phyloP scores from a whole-genome alignment of 2,329 filamentous ascomycete genomes.

The Xylaria sp. region DNA sequence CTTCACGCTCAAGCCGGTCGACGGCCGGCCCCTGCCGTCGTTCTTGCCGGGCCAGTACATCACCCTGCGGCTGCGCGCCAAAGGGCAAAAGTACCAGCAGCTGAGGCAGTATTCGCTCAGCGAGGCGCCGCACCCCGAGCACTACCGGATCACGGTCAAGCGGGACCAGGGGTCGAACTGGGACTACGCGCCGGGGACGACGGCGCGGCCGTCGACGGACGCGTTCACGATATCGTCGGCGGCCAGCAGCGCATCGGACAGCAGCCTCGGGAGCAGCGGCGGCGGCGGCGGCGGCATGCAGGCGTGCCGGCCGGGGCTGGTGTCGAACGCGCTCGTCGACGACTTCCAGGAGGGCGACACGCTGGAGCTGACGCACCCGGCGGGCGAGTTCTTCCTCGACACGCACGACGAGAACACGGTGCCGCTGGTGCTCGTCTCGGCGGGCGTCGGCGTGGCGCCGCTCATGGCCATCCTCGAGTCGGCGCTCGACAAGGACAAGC shows the following conservation, averaged over 20 bases:
- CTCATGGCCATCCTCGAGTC: constrained; percentile 64
- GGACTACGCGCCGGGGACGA: constrained; percentile 26
- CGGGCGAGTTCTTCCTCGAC: constrained; percentile 63
- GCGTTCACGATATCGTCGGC: constrained; percentile 34
- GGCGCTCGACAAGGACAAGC: constrained; percentile 46
- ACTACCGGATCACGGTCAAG: constrained; percentile 75
- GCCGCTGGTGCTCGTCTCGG: constrained; percentile 64
- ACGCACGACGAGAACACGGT: constrained; percentile 42
- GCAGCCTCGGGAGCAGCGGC: constrained; percentile 38
- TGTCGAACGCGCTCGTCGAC: constrained; percentile 72
- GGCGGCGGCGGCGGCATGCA: constrained; percentile 36
- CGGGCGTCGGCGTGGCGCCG: constrained; percentile 63
- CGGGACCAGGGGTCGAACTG: constrained; percentile 58
- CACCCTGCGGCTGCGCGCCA: constrained; percentile 62
- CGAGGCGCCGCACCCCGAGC: constrained; percentile 61
- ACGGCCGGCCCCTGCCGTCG: constrained; percentile 60
- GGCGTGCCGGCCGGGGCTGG: constrained; percentile 54
- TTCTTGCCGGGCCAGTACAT: constrained; percentile 76
- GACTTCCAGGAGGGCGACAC: constrained; percentile 62
- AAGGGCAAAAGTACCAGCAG: constrained; percentile 61
- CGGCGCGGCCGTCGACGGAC: constrained; percentile 21
- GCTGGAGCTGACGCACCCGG: constrained; percentile 68
- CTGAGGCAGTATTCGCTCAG: constrained; percentile 74
- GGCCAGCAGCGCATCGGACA: constrained; percentile 37
- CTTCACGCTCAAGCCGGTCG: constrained; percentile 68